Base-by-base conservation (phyloP, 768 basidiomycete genomes). In the Phanerochaete carnosa region DNA sequence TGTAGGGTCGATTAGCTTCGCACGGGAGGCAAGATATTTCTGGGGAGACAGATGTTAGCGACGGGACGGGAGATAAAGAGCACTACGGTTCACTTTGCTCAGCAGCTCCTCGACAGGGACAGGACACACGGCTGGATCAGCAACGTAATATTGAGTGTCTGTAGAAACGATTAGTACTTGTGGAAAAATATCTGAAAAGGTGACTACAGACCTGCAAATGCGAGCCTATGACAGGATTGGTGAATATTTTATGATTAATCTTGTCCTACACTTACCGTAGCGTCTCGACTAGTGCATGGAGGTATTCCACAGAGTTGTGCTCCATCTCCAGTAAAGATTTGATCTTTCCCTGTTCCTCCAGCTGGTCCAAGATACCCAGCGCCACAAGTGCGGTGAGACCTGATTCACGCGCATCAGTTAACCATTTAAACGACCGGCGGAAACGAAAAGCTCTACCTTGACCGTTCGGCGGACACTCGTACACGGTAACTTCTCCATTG, bases 331-430 rank as follows among this genome's bases (percentile, higher is more conserved):
- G 72, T 5, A 98, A 74, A 13, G 93, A 82, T 59, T 79, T 80
- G 50, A 85, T 81, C 54, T 85, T 83, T 0, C 87, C 86, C 68
- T 89, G 84, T 61, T 80, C 84, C 74, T 96, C 90, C 16, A 98
- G 81, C 28, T 81, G 85, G 66, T 98, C 96, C 52, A 99, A 77
- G 61, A 99, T 93, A 1, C 97, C 97, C 23, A 98, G 82, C 13
- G 95, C 94, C 30, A 99, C 76, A 8, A 98, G 81, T 0, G 97
- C 93, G 4, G 95, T 96, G 45, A 99, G 83, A 69, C 95, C 96
- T 94, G 30, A 15, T 13, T 1, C 4, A 30, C 5, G 15, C n/a
- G 13, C 25, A 51, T 26, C 5, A 29, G 7, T 2, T 6, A 35
- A 35, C n/a, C 8, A 8, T 46, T 39, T 19, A 23, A 12, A 26